A percentile compares a stretch with the other conserved stretches of the same genome.
phyloP scores from a whole-genome alignment of 805 yeast species.

The Diddensiella caesifluorescens region DNA sequence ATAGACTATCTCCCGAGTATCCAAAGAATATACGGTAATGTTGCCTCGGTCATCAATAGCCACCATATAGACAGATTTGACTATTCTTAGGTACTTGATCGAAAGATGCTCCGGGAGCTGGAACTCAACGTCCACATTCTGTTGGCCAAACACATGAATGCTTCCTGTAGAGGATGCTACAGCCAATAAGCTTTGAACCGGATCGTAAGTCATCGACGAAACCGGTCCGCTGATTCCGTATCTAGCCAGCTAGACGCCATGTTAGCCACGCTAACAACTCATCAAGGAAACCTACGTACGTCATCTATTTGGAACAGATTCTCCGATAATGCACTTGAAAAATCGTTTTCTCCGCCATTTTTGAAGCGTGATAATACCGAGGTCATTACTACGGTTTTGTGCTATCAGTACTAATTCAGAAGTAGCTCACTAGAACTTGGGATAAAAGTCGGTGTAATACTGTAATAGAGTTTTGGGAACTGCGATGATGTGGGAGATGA shows the following conservation, averaged over 20 bases:
- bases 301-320: constrained; percentile 29
- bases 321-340: constrained; percentile 30
- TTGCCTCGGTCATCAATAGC: constrained; percentile 59
- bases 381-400: constrained; percentile 16
- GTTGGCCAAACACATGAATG: constrained; percentile 78
- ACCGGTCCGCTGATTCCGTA: constrained; percentile 65
- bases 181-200: constrained; percentile 81
- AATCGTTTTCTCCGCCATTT: constrained; percentile 26
- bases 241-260: constrained; percentile 25
- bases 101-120: constrained; percentile 41
- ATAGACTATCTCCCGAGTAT: constrained; percentile 54
- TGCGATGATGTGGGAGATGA: too few species aligned
- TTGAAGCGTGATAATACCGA: constrained; percentile 21
- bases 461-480: too few species aligned
- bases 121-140: constrained; percentile 66
- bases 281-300: constrained; percentile 17
- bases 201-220: constrained; percentile 71
- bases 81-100: constrained; percentile 49
- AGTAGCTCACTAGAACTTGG: too few species aligned
- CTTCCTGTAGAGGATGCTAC: constrained; percentile 66
- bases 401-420: too few species aligned
- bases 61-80: constrained; percentile 76
- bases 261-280: constrained; percentile 6
- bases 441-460: too few species aligned
- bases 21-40: constrained; percentile 65